A percentile compares a stretch with the other conserved stretches of the same genome.
phyloP scores from a whole-genome alignment of 495 filamentous ascomycete species.

The Apodospora peruviana region DNA sequence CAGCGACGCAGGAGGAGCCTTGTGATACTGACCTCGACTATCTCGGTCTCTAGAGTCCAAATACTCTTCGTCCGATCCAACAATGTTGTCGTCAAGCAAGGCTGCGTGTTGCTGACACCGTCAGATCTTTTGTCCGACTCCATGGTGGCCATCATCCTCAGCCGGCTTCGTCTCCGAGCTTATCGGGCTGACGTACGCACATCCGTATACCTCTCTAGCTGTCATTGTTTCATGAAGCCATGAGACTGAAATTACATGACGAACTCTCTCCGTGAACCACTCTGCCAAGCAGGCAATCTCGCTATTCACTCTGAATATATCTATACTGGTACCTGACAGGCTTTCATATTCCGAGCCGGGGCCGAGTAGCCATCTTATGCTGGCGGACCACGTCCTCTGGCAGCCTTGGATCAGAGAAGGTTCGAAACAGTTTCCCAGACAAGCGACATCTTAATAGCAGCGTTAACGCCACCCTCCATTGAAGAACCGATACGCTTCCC shows the following conservation, averaged over 20 bases:
- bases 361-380: background rate
- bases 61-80: background rate
- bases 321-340: background rate
- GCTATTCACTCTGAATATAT: background rate
- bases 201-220: constrained; percentile 5
- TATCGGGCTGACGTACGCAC: constrained; percentile 15
- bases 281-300: constrained; percentile 26
- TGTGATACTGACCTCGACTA: background rate
- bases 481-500: background rate
- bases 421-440: constrained; percentile 17
- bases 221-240: background rate
- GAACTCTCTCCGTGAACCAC: background rate
- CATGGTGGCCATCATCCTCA: background rate
- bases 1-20: background rate
- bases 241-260: background rate
- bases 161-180: too few species aligned
- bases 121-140: background rate
- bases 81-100: background rate
- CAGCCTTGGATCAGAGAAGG: background rate
- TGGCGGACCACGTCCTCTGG: background rate
- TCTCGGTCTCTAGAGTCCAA: background rate
- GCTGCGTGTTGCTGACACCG: background rate
- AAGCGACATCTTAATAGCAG: constrained; percentile 7
- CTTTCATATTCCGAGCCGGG: background rate
- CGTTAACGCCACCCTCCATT: constrained; percentile 1